Evolutionary conservation across 1,284 basidiomycete genomes (phyloP), one percentile per base, ranked within the genome.

Genomic region (Schizophyllum commune): DNA sequence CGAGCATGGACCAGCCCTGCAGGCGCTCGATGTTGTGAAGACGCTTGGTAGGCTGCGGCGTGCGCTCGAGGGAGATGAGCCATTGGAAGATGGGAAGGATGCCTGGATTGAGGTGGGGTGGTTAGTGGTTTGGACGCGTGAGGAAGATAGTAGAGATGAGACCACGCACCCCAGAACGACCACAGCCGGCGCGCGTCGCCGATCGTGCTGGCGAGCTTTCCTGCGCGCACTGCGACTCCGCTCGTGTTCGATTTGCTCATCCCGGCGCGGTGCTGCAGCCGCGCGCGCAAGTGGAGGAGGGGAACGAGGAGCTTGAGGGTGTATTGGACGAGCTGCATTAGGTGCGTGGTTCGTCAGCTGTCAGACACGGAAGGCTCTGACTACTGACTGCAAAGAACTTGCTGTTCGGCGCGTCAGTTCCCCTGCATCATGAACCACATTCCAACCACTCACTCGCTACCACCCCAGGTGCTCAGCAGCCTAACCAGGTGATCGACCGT

Each of bases 1-100:
- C 80, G 19, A 94, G 75, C 91, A 94, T 92, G 0, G 88, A 84
- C 86, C 89, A 91, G 19, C 86, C 90, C 70, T 94, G 91, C 8
- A 92, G 75, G 27, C 89, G 85, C 68, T 94, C 89, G 57, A 94
- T 89, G 8, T 83, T 89, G 59, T 85, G 83, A 21, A 91, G 78
- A 53, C 78, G 78, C 8, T 85, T 80, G 2, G 90, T 91, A 1
- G 86, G 84, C 15, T 85, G 84, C 2, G 84, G 84, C 57, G 73
- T 82, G 34, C 84, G 83, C 70, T 92, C 90, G 63, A 92, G 71
- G 1, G 84, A 79, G 22, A 86, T 83, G 58, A 92, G 77, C 90
- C 90, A 92, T 69, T 89, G 86, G 59, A 91, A 72, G 58, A 90
- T 91, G 17, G 89, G 87, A 13, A 92, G 74, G 17, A 91, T 73